Conservation (phyloP, 371 early-diverging fungal species). For the Entomophthora muscae region DNA sequence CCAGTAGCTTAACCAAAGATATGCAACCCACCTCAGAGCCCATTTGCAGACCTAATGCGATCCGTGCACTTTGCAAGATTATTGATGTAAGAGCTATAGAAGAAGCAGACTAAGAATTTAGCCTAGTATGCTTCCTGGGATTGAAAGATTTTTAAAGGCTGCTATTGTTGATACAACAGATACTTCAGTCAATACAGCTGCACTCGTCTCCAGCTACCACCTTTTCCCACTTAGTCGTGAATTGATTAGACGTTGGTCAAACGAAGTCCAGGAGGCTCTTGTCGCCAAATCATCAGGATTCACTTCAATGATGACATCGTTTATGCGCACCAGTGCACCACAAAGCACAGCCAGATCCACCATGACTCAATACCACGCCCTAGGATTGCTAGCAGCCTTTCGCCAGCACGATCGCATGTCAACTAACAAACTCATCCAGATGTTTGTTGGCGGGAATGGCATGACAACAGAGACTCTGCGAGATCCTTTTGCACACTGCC, state of each 20-base stretch:
- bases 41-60: conserved; percentile 85
- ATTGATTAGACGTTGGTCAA: conserved; percentile 25
- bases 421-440: conserved; percentile 84
- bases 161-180: conserved; percentile 87
- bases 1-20: conserved; percentile 87
- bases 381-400: conserved; percentile 85
- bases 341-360: conserved; percentile 35
- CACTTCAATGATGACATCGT: conserved; percentile 21
- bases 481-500: conserved; percentile 75
- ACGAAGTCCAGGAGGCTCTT: conserved; percentile 26
- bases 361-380: conserved; percentile 90
- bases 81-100: conserved; percentile 52
- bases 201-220: conserved; percentile 84
- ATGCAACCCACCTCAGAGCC: conserved; percentile 84
- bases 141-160: conserved; percentile 92
- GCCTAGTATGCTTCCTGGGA: conserved; percentile 84
- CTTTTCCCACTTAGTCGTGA: conserved; percentile 44
- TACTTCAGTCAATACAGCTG: conserved; percentile 75
- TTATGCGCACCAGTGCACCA: conserved; percentile 19
- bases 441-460: conserved; percentile 43
- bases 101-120: conserved; percentile 13
- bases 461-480: conserved; percentile 37
- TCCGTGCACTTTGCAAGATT: conserved; percentile 87
- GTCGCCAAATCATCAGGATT: conserved; percentile 50
- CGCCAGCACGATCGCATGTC: conserved; percentile 96